phyloP scores from a whole-genome alignment of 164 flowering plant species.

The Brasenia schreberi region DNA sequence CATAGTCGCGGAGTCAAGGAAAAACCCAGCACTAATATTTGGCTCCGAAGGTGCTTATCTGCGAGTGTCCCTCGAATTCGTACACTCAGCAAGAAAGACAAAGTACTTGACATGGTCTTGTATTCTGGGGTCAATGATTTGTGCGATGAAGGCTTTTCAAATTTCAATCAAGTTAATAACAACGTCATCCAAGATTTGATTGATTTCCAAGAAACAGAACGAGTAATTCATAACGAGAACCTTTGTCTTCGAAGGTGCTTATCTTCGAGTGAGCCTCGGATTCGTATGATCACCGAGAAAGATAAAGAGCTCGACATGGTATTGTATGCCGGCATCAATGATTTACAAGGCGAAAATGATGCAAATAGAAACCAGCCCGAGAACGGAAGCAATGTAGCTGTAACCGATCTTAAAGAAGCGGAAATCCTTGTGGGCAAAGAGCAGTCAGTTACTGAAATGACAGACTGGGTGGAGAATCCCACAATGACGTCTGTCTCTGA shows the following conservation, averaged over 20 bases:
- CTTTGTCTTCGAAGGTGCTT: background rate
- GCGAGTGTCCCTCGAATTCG: conserved; percentile 26
- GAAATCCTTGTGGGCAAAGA: too few relatives aligned
- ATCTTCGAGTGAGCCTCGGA: too few relatives aligned
- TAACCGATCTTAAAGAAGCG: too few relatives aligned
- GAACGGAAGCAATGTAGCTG: too few relatives aligned
- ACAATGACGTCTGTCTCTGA: too few relatives aligned
- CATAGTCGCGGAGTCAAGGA: background rate
- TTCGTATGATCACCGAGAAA: too few relatives aligned
- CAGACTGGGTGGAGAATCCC: too few relatives aligned
- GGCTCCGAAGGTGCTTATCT: conserved; percentile 57
- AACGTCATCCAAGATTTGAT: background rate
- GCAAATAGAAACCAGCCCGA: too few relatives aligned
- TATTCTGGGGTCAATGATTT: conserved; percentile 12
- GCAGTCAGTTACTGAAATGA: too few relatives aligned
- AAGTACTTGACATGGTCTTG: conserved; percentile 14
- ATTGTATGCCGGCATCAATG: too few relatives aligned
- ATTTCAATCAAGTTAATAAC: background rate
- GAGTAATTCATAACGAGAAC: background rate
- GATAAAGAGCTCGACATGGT: too few relatives aligned
- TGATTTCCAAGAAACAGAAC: background rate
- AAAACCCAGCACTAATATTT: conserved; percentile 16
- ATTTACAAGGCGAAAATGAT: too few relatives aligned
- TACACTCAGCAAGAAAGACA: conserved; percentile 8
- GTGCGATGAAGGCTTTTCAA: background rate